Evolutionary conservation across 441 rosid genomes (phyloP).

Genomic region (Adansonia rubrostipa): DNA sequence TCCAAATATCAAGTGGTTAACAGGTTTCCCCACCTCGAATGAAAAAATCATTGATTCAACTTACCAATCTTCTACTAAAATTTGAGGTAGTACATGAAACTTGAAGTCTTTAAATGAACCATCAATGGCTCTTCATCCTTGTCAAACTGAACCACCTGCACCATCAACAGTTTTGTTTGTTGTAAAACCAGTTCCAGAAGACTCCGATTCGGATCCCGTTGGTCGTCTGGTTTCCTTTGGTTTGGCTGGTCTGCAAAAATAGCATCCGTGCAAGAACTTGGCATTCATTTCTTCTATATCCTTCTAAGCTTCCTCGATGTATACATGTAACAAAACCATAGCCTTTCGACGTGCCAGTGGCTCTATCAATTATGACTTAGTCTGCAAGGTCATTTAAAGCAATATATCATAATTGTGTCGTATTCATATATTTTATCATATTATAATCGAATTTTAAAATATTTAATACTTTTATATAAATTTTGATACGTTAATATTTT

Average conservation of each 20-base stretch:
- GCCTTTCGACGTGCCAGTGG: conserved; percentile 78
- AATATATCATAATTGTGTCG: neutral
- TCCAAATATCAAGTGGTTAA: no score
- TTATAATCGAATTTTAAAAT: no score
- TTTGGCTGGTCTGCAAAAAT: conserved; percentile 88
- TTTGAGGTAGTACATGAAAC: neutral
- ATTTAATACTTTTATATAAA: no score
- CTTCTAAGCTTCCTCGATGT: conserved; percentile 79
- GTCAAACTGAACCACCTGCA: conserved; percentile 43
- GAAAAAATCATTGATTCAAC: neutral
- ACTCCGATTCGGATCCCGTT: conserved; percentile 37
- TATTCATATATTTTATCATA: no score
- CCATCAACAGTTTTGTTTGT: conserved; percentile 79
- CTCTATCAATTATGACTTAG: conserved; percentile 65
- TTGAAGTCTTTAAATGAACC: neutral
- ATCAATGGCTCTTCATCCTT: conserved; percentile 8
- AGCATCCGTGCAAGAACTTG: conserved; percentile 84
- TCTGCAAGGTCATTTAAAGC: conserved; percentile 45
- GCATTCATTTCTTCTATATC: conserved; percentile 87
- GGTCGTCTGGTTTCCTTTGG: conserved; percentile 66
- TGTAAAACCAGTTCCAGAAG: conserved; percentile 60
- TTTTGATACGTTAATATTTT: no score
- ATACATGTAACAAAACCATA: conserved; percentile 52
- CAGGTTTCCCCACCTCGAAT: no score
- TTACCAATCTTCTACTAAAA: neutral